A percentile compares a stretch with the other conserved stretches of the same genome.
phyloP scores from a whole-genome alignment of 2,329 filamentous ascomycete species.

The Aspergillus ochraceus region DNA sequence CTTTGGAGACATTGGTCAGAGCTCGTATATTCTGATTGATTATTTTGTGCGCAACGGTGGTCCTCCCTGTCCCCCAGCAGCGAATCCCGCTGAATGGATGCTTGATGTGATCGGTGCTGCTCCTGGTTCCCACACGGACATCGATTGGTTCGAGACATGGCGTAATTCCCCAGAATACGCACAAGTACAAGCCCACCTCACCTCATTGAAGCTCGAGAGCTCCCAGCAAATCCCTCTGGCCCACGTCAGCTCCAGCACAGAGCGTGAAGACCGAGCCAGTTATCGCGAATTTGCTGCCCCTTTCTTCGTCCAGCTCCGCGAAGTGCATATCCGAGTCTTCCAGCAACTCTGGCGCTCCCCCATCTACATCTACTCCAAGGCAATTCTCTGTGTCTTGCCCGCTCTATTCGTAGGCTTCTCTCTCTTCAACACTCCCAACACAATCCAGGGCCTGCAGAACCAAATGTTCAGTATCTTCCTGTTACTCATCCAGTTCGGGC shows the following conservation, averaged over 20 bases:
- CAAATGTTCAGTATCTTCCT: slow-evolving; percentile 84
- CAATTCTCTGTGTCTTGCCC: slow-evolving; percentile 56
- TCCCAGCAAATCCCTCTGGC: neutral
- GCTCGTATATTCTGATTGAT: neutral
- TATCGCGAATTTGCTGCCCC: slow-evolving; percentile 73
- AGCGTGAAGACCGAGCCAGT: slow-evolving; percentile 56
- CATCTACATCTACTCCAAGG: slow-evolving; percentile 79
- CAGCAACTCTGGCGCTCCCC: slow-evolving; percentile 85
- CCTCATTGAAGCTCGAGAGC: slow-evolving; percentile 29
- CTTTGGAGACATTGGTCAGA: neutral
- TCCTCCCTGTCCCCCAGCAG: neutral
- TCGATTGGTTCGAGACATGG: slow-evolving; percentile 63
- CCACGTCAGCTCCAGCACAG: neutral
- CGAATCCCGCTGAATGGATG: neutral
- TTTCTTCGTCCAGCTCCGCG: slow-evolving; percentile 62
- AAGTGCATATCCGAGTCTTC: slow-evolving; percentile 70
- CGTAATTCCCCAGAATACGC: slow-evolving; percentile 54
- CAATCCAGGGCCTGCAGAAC: slow-evolving; percentile 74
- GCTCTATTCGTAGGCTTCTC: slow-evolving; percentile 76
- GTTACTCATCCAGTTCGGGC: slow-evolving; percentile 56
- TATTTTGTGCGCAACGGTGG: neutral
- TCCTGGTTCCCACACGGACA: slow-evolving; percentile 45
- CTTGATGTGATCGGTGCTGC: neutral
- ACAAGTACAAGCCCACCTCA: slow-evolving; percentile 56
- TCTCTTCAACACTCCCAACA: slow-evolving; percentile 69